These are phyloP conservation scores for Alloteropsis semialata DNA, from an alignment of 176 grass and related monocot species.

Conservation along the genomic window DNA sequence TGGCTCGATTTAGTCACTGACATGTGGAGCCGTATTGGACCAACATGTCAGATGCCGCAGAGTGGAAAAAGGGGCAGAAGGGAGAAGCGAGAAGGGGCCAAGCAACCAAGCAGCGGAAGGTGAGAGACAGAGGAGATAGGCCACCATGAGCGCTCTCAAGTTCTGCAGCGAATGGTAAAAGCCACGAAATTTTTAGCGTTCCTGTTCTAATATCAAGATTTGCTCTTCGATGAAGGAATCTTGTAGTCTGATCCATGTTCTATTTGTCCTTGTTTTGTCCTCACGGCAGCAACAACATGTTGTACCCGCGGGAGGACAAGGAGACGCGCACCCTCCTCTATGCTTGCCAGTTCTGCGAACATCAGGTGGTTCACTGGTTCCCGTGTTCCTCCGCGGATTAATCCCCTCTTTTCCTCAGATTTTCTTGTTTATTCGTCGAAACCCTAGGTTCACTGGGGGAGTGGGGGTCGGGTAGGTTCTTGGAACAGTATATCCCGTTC, in stretches of 20 bases:
- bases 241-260: neutral
- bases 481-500: neutral
- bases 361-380: slow-evolving; percentile 46
- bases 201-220: neutral
- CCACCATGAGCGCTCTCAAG: slow-evolving; percentile 60
- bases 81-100: neutral
- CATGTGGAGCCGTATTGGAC: neutral
- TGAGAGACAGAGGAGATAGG: neutral
- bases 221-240: neutral
- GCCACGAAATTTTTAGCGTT: neutral
- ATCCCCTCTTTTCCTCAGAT: neutral
- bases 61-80: neutral
- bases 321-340: slow-evolving; percentile 63
- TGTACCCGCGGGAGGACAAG: slow-evolving; percentile 86
- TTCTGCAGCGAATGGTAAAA: slow-evolving; percentile 72
- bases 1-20: neutral
- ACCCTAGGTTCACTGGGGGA: slow-evolving; percentile 28
- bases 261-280: neutral
- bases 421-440: slow-evolving; percentile 4
- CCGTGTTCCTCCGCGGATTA: neutral
- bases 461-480: neutral
- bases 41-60: neutral
- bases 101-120: neutral
- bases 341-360: slow-evolving; percentile 65
- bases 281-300: slow-evolving; percentile 73